phyloP scores from a whole-genome alignment of 305 asterid genomes.

The Ilex paraguariensis region DNA sequence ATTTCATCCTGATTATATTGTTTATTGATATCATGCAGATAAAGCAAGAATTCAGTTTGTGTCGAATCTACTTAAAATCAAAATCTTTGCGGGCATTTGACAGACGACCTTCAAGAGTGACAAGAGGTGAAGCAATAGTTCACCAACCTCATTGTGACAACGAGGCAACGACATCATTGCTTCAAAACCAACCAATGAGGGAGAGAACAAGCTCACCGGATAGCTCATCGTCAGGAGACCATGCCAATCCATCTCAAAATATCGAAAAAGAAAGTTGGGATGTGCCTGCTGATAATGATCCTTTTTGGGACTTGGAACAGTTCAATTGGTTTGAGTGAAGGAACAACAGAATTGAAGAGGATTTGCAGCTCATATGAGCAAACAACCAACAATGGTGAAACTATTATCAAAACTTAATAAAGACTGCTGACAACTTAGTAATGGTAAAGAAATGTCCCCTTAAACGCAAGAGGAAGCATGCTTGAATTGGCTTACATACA shows the following conservation, averaged over 20 bases:
- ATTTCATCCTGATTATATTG: too few species aligned
- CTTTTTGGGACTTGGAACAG: constrained; percentile 32
- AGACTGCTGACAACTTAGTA: too few species aligned
- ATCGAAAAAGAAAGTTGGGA: constrained; percentile 5
- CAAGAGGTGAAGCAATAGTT: background rate
- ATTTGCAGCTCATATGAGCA: too few species aligned
- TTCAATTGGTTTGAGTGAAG: constrained; percentile 2
- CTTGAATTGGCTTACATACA: too few species aligned
- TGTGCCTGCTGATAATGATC: constrained; percentile 8
- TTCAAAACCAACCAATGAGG: constrained; percentile 3
- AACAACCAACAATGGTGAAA: too few species aligned
- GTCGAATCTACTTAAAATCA: constrained; percentile 30
- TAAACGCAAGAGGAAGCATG: too few species aligned
- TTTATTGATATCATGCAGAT: constrained; percentile 8
- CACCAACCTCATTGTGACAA: constrained; percentile 1
- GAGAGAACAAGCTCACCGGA: background rate
- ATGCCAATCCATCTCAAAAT: constrained; percentile 1
- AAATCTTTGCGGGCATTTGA: constrained; percentile 29
- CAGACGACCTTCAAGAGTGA: constrained; percentile 22
- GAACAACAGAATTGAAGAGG: too few species aligned
- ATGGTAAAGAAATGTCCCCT: too few species aligned
- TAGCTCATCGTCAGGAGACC: constrained; percentile 22
- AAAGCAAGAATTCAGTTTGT: constrained; percentile 26
- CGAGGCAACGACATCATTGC: background rate
- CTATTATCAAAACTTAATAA: too few species aligned